Conservation (phyloP, 2,329 filamentous ascomycete genomes). For the Epichloe sylvatica region DNA sequence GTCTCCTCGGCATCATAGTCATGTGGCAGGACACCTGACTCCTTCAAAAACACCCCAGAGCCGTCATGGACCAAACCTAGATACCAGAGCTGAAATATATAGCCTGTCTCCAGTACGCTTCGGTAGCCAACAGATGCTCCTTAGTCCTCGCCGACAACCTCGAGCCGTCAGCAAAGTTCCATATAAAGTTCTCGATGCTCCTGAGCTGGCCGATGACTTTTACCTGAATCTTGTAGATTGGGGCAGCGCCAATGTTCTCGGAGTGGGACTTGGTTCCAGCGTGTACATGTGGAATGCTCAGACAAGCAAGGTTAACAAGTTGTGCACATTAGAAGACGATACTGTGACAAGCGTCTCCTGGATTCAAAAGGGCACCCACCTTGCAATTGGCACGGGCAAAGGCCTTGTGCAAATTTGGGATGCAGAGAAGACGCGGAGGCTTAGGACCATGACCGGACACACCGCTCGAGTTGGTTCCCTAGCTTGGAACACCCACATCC, state of each 20-base stretch:
- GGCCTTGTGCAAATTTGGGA: slow-evolving; percentile 97
- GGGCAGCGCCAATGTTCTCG: slow-evolving; percentile 88
- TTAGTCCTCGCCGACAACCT: slow-evolving; percentile 79
- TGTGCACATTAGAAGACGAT: slow-evolving; percentile 86
- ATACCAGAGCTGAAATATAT: slow-evolving; percentile 85
- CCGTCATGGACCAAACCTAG: slow-evolving; percentile 74
- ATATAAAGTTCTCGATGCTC: slow-evolving; percentile 93
- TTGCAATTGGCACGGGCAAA: slow-evolving; percentile 89
- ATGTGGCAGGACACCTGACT: slow-evolving; percentile 68
- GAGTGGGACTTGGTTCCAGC: slow-evolving; percentile 80
- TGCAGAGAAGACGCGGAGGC: slow-evolving; percentile 67
- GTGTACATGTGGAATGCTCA: slow-evolving; percentile 99
- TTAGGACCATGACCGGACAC: slow-evolving; percentile 95
- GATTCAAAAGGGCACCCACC: slow-evolving; percentile 94
- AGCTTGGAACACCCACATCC: slow-evolving; percentile 95
- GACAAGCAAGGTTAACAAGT: slow-evolving; percentile 78
- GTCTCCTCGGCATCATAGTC: slow-evolving; percentile 56
- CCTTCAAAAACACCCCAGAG: slow-evolving; percentile 82
- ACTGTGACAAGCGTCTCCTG: slow-evolving; percentile 93
- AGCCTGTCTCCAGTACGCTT: slow-evolving; percentile 88
- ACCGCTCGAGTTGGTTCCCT: slow-evolving; percentile 84
- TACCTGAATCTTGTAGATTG: slow-evolving; percentile 96
- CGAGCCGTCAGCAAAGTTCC: slow-evolving; percentile 89
- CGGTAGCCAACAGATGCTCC: slow-evolving; percentile 82
- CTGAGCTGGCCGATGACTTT: slow-evolving; percentile 91